Evolutionary conservation across 495 filamentous ascomycete species (phyloP).

Genomic region (Niebla homalea): DNA sequence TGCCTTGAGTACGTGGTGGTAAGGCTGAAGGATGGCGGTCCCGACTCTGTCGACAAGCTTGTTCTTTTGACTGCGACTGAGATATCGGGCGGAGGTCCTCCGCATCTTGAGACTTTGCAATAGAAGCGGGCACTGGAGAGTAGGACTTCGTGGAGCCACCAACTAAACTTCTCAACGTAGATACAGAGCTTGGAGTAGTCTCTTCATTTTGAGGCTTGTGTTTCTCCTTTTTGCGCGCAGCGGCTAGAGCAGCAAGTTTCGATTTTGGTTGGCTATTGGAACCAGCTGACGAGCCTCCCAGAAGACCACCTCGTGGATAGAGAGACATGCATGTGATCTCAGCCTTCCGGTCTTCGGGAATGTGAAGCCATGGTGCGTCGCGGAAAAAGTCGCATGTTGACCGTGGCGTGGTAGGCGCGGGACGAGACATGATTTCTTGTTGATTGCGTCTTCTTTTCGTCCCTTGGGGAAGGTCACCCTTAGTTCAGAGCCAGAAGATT

Average conservation of each 20-base stretch:
- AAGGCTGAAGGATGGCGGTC: too few relatives aligned
- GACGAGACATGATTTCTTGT: too few relatives aligned
- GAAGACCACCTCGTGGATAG: slow-evolving; percentile 45
- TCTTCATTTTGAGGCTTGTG: slow-evolving; percentile 33
- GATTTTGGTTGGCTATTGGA: slow-evolving; percentile 50
- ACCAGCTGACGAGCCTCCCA: slow-evolving; percentile 60
- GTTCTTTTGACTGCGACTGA: too few relatives aligned
- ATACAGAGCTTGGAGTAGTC: slow-evolving; percentile 6
- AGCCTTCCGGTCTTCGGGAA: slow-evolving; percentile 55
- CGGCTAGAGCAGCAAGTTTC: slow-evolving; percentile 79
- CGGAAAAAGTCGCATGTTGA: slow-evolving; percentile 53
- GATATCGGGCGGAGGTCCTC: too few relatives aligned
- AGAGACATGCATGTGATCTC: slow-evolving; percentile 51
- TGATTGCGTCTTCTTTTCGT: too few relatives aligned
- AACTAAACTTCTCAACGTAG: slow-evolving; percentile 12
- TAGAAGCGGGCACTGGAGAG: too few relatives aligned
- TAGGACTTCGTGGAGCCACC: too few relatives aligned
- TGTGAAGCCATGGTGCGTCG: slow-evolving; percentile 75
- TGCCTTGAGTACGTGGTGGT: too few relatives aligned
- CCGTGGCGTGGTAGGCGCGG: not conserved
- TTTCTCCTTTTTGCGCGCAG: slow-evolving; percentile 64
- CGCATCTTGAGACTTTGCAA: too few relatives aligned
- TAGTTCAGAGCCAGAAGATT: not conserved
- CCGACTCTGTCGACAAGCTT: too few relatives aligned
- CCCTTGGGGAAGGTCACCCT: too few relatives aligned